These are phyloP conservation scores for Catharanthus roseus DNA, from an alignment of 257 asterid genomes.

Conservation along the genomic window DNA sequence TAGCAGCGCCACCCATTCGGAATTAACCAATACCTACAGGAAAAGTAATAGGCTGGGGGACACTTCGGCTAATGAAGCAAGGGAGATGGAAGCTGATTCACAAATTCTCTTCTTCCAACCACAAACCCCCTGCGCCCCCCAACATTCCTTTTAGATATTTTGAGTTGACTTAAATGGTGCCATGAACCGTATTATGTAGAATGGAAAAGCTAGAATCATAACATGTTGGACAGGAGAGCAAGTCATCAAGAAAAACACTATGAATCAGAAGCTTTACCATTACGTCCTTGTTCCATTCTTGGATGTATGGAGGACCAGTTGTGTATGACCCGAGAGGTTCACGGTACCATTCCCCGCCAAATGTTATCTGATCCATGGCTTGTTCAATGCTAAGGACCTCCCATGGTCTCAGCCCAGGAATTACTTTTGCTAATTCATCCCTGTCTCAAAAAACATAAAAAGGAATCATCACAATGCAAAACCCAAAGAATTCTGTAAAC, in stretches of 20 bases:
- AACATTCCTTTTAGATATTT: too few relatives aligned
- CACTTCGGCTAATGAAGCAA: too few relatives aligned
- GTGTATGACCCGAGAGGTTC: constrained; percentile 80
- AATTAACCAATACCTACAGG: too few relatives aligned
- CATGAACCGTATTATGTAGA: neutral
- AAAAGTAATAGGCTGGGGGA: too few relatives aligned
- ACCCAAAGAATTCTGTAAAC: neutral
- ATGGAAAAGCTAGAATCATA: neutral
- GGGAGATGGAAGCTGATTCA: too few relatives aligned
- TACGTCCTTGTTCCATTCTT: constrained; percentile 51
- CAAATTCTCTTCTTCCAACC: too few relatives aligned
- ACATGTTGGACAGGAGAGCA: neutral
- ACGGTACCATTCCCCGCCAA: constrained; percentile 80
- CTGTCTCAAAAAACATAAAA: constrained; percentile 32
- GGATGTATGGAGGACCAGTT: constrained; percentile 90
- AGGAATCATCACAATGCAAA: neutral
- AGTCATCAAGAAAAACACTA: neutral
- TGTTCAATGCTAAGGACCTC: constrained; percentile 94
- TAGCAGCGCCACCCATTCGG: too few relatives aligned
- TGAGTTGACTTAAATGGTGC: too few relatives aligned
- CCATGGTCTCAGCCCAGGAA: constrained; percentile 97
- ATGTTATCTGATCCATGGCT: constrained; percentile 92
- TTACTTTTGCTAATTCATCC: constrained; percentile 47
- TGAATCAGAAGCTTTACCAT: constrained; percentile 30
- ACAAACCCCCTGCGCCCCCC: too few relatives aligned